Conservation (phyloP, 148 eudicot genomes). For the Heliosperma pusillum region DNA sequence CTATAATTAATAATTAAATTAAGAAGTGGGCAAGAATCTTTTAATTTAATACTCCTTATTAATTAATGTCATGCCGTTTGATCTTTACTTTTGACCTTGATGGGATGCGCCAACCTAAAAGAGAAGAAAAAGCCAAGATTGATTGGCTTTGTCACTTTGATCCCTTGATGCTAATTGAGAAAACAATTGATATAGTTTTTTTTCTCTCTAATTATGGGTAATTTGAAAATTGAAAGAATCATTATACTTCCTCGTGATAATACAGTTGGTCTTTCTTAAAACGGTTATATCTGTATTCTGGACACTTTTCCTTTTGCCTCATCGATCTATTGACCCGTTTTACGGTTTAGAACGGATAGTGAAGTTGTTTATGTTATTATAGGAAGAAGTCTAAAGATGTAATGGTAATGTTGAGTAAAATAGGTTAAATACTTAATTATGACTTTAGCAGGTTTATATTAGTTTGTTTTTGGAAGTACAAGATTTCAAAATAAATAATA, state of each 20-base stretch:
- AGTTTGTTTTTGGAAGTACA: background rate
- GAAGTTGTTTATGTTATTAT: too few relatives aligned
- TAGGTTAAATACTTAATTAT: too few relatives aligned
- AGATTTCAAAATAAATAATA: background rate
- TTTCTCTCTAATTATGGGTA: background rate
- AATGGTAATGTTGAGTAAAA: too few relatives aligned
- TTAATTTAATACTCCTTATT: background rate
- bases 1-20: background rate
- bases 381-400: too few relatives aligned
- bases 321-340: too few relatives aligned
- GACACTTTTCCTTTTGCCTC: too few relatives aligned
- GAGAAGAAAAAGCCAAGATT: background rate
- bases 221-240: background rate
- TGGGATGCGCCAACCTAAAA: constrained; percentile 7
- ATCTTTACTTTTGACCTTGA: constrained; percentile 5
- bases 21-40: constrained; percentile 2
- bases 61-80: constrained; percentile 6
- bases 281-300: too few relatives aligned
- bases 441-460: too few relatives aligned
- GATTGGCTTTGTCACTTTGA: background rate
- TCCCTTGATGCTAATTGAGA: background rate
- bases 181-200: too few relatives aligned
- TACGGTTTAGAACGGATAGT: too few relatives aligned
- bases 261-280: too few relatives aligned
- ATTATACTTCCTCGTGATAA: too few relatives aligned